Base-by-base conservation (phyloP, 129 eudicot species). In the Mikania micrantha region DNA sequence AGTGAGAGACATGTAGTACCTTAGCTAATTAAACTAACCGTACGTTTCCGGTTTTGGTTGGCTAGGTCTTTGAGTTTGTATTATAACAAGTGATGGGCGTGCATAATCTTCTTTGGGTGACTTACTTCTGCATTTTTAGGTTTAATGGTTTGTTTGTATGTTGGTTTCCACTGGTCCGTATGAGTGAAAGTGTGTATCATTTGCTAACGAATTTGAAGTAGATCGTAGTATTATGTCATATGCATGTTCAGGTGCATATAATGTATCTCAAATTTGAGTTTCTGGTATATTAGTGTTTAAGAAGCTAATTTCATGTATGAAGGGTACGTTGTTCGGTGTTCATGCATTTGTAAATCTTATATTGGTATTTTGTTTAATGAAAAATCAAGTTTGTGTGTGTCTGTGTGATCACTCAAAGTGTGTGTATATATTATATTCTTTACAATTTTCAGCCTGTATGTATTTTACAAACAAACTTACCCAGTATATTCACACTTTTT, bases 1-100 rank as follows among this genome's bases (percentile, higher is more conserved):
- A 90, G 97, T 87, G n/a, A 73, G 89, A 78, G 91, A 90, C 17
- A 17, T 66, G 44, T 66, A 60, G 35, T 42, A 27, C 13, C 60
- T 3, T 75, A 58, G n/a, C 19, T 44, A 34, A 39, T 9, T 39
- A 52, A 38, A 67, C 74, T 21, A 74, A 16, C 50, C 61, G 36
- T 52, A 32, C 22, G 38, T 44, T 38, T 15, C 12, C 35, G 24
- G 12, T 1, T 13, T 0, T 60, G 69, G 76, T 64, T 25, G 13
- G 10, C 40, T 16, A 2, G 56, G 5, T 60, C 16, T 44, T 20
- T 62, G 8, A 3, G 12, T 9, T 42, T 48, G 76, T 8, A 12
- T 57, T 32, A 50, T 60, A 60, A 61, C 24, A n/a, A n/a, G n/a
- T n/a, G n/a, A n/a, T n/a, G n/a, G n/a, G n/a, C n/a, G n/a, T n/a